phyloP scores from a whole-genome alignment of 2,329 filamentous ascomycete genomes.

The Epichloe amarillans region DNA sequence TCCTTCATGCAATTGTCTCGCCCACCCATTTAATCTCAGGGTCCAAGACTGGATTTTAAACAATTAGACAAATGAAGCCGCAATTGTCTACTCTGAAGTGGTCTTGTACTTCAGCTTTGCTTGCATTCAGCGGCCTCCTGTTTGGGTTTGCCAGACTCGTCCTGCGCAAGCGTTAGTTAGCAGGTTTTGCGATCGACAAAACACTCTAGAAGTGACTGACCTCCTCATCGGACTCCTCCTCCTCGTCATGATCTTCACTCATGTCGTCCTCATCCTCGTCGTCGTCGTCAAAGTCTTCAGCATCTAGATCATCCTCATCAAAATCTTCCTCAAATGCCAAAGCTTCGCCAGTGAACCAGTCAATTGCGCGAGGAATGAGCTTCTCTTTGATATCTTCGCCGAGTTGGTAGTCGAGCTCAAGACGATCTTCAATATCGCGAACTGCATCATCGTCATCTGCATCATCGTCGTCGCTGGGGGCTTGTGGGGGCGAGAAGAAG shows the following conservation, averaged over 20 bases:
- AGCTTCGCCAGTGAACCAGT: conserved; percentile 98
- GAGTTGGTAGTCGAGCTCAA: conserved; percentile 96
- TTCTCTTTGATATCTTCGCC: conserved; percentile 99
- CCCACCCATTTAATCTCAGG: background rate
- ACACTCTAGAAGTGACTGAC: conserved; percentile 30
- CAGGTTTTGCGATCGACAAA: conserved; percentile 5
- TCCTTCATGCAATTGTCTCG: conserved; percentile 1
- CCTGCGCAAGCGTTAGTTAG: conserved; percentile 33
- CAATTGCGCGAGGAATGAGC: conserved; percentile 92
- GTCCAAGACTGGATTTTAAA: background rate
- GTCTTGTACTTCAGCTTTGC: conserved; percentile 53
- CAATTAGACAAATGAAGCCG: background rate
- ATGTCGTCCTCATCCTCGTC: conserved; percentile 85
- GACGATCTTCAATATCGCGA: conserved; percentile 89
- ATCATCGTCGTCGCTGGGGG: conserved; percentile 58
- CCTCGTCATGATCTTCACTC: conserved; percentile 74
- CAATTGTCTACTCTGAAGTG: background rate
- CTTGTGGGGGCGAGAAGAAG: conserved; percentile 93
- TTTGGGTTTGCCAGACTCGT: conserved; percentile 80
- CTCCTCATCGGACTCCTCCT: conserved; percentile 67
- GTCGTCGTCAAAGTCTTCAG: conserved; percentile 30
- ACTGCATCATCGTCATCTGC: conserved; percentile 62
- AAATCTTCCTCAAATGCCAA: conserved; percentile 83
- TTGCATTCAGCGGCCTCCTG: conserved; percentile 94
- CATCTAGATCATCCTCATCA: conserved; percentile 64